Evolutionary conservation across 306 rosid genomes (phyloP).

Genomic region (Astragalus membranaceus): DNA sequence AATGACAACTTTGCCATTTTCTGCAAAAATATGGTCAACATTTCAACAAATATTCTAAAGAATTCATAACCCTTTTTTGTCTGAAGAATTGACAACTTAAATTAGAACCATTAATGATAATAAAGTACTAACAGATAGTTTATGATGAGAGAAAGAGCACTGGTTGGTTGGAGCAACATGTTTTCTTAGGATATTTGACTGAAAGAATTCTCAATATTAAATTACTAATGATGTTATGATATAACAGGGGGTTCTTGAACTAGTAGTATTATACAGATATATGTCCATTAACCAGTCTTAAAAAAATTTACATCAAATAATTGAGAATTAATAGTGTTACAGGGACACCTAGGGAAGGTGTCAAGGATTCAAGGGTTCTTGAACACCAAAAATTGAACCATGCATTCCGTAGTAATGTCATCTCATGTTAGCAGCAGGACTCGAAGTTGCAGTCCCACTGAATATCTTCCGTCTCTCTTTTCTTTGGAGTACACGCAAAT

Average conservation of each 20-base stretch:
- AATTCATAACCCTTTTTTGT: background rate
- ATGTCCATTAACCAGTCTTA: background rate
- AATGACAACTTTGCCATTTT: no score
- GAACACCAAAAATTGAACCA: conserved; percentile 23
- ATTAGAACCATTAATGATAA: background rate
- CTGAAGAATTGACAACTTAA: background rate
- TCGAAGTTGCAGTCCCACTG: conserved; percentile 42
- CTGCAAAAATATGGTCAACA: no score
- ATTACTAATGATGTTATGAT: no score
- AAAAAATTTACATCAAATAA: conserved; percentile 24
- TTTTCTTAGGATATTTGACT: no score
- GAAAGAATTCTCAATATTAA: no score
- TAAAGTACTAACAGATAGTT: background rate
- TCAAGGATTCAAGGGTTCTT: conserved; percentile 50
- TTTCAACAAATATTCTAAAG: no score
- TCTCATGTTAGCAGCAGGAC: conserved; percentile 74
- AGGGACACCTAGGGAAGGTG: background rate
- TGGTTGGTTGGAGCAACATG: no score
- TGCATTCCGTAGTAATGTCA: conserved; percentile 8
- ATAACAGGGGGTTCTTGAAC: background rate
- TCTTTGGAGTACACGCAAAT: conserved; percentile 56
- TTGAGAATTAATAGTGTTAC: background rate
- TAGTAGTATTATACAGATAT: background rate
- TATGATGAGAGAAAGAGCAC: no score
- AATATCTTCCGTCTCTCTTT: conserved; percentile 47